phyloP scores from a whole-genome alignment of 2,329 filamentous ascomycete species.

The Alternaria atra region DNA sequence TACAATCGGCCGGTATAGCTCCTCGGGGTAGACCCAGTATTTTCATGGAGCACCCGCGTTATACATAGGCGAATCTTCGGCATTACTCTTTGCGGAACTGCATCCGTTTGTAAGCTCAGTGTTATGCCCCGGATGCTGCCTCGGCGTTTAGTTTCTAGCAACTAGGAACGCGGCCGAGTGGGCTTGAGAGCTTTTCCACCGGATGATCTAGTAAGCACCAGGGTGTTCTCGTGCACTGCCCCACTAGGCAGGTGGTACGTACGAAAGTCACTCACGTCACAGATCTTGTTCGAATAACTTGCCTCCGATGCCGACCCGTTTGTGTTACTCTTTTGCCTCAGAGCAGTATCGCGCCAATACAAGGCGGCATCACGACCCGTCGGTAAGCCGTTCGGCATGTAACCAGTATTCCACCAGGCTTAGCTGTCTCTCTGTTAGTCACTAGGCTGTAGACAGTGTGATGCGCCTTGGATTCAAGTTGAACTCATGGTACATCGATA shows the following conservation, averaged over 20 bases:
- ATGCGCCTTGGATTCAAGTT: neutral
- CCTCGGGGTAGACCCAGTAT: slow-evolving; percentile 6
- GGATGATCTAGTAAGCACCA: slow-evolving; percentile 15
- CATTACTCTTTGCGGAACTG: slow-evolving; percentile 17
- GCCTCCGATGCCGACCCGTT: slow-evolving; percentile 10
- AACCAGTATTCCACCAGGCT: neutral
- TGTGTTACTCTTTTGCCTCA: slow-evolving; percentile 6
- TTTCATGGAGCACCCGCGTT: slow-evolving; percentile 8
- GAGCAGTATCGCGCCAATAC: slow-evolving; percentile 12
- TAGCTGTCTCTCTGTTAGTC: neutral
- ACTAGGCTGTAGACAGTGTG: neutral
- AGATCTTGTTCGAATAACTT: slow-evolving; percentile 1
- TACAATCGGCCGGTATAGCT: slow-evolving; percentile 11
- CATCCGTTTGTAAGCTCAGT: slow-evolving; percentile 8
- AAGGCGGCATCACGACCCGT: slow-evolving; percentile 13
- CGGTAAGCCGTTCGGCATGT: slow-evolving; percentile 4
- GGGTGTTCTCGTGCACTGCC: slow-evolving; percentile 9
- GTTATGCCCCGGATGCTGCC: slow-evolving; percentile 12
- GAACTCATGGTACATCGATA: neutral
- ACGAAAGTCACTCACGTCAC: slow-evolving; percentile 21
- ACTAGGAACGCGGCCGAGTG: neutral
- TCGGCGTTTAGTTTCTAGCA: slow-evolving; percentile 6
- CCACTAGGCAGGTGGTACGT: slow-evolving; percentile 17
- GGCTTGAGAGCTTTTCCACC: slow-evolving; percentile 12
- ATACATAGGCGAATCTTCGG: slow-evolving; percentile 32